phyloP scores from a whole-genome alignment of 2,329 filamentous ascomycete species.

The Xylaria sp. region DNA sequence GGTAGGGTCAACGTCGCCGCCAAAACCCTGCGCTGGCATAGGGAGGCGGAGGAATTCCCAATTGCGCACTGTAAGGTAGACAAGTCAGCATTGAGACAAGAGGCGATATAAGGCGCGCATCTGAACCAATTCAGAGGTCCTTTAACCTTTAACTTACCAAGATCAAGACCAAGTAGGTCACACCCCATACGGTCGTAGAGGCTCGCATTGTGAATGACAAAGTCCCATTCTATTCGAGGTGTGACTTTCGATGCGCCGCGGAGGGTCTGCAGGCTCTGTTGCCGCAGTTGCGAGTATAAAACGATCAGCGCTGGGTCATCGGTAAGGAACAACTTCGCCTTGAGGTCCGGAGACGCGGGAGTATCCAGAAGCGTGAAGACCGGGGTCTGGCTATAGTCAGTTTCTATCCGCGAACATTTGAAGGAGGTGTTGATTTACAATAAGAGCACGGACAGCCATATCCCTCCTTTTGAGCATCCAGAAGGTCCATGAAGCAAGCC shows the following conservation, averaged over 20 bases:
- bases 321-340: constrained; percentile 79
- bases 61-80: constrained; percentile 63
- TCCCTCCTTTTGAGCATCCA: constrained; percentile 85
- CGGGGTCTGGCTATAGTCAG: constrained; percentile 63
- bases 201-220: constrained; percentile 83
- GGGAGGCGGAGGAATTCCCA: constrained; percentile 75
- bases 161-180: constrained; percentile 83
- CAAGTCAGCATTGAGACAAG: neutral
- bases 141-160: constrained; percentile 61
- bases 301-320: constrained; percentile 91
- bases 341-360: constrained; percentile 70
- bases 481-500: constrained; percentile 95
- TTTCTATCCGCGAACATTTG: neutral
- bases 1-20: constrained; percentile 65
- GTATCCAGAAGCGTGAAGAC: constrained; percentile 75
- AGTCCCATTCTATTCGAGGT: constrained; percentile 82
- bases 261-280: constrained; percentile 80
- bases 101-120: neutral
- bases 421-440: constrained; percentile 59
- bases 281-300: constrained; percentile 84
- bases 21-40: constrained; percentile 45
- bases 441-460: constrained; percentile 81
- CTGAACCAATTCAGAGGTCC: too few species aligned
- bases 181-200: constrained; percentile 93
- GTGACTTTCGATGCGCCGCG: constrained; percentile 83